phyloP scores from a whole-genome alignment of 1,284 basidiomycete species.

The Ustilago loliicola region DNA sequence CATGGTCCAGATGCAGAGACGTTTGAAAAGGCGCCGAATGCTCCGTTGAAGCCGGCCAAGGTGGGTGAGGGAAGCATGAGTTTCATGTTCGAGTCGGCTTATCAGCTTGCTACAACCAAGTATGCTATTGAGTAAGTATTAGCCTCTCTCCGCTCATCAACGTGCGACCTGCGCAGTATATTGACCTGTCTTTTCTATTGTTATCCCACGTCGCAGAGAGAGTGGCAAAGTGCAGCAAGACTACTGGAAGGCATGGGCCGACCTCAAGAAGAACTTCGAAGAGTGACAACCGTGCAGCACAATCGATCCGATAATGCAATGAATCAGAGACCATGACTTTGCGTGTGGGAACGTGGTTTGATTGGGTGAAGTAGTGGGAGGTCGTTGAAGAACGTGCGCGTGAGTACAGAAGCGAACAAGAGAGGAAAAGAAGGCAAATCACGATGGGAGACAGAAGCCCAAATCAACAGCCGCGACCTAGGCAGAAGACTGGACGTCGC shows the following conservation, averaged over 20 bases:
- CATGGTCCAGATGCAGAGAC: conserved; percentile 63
- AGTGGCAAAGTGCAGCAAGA: conserved; percentile 60
- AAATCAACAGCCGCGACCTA: background rate
- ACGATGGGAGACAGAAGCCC: background rate
- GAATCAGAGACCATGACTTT: background rate
- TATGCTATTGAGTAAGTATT: conserved; percentile 48
- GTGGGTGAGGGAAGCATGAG: conserved; percentile 57
- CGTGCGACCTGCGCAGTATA: background rate
- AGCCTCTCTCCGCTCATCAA: background rate
- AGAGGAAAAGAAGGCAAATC: background rate
- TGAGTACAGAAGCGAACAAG: background rate
- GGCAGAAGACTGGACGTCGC: conserved; percentile 16
- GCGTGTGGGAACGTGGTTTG: background rate
- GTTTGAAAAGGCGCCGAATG: conserved; percentile 46
- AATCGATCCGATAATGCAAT: background rate
- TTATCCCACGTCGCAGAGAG: conserved; percentile 20
- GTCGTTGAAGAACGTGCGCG: background rate
- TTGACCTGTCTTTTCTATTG: background rate
- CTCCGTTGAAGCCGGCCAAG: conserved; percentile 48
- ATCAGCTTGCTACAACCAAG: conserved; percentile 60
- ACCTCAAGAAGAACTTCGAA: conserved; percentile 36
- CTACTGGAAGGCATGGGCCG: conserved; percentile 55
- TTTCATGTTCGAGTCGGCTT: conserved; percentile 65
- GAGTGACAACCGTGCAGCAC: background rate
- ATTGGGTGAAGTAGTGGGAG: background rate